Evolutionary conservation across 179 eudicot genomes (phyloP).

Genomic region (Corrigiola litoralis): DNA sequence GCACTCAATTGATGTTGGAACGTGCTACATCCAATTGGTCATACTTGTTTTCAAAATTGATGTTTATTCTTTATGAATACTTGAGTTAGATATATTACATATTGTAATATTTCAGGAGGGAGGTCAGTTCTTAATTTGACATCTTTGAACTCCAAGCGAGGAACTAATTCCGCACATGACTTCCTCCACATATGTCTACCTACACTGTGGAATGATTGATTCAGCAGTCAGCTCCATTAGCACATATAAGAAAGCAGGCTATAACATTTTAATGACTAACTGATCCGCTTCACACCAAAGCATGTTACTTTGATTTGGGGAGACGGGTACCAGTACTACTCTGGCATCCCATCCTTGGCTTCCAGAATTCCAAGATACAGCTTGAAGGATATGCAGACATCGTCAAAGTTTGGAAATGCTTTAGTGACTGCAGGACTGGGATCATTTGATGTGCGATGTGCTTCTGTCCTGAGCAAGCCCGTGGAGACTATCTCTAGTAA

Average conservation of each 20-base stretch:
- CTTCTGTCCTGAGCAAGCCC: constrained; percentile 39
- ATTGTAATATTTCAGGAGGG: constrained; percentile 52
- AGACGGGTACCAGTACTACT: too few relatives aligned
- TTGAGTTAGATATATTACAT: constrained; percentile 9
- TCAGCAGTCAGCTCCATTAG: constrained; percentile 68
- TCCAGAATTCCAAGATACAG: too few relatives aligned
- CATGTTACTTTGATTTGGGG: too few relatives aligned
- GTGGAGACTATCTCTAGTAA: constrained; percentile 21
- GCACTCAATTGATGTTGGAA: too few relatives aligned
- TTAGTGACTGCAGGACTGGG: constrained; percentile 78
- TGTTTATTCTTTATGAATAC: background rate
- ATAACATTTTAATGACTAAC: constrained; percentile 68
- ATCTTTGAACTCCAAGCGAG: constrained; percentile 86
- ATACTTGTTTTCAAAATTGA: too few relatives aligned
- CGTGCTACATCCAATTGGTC: too few relatives aligned
- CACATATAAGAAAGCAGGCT: constrained; percentile 92
- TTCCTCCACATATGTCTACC: constrained; percentile 57
- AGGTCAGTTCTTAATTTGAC: constrained; percentile 99
- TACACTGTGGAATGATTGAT: constrained; percentile 93
- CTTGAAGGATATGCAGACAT: too few relatives aligned
- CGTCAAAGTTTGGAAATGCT: too few relatives aligned
- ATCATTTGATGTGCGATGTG: constrained; percentile 81
- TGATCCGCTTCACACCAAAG: constrained; percentile 58
- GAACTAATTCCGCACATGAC: constrained; percentile 71
- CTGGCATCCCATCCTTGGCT: too few relatives aligned